These are phyloP conservation scores for Colletotrichum godetiae DNA, from an alignment of 2,329 filamentous ascomycete genomes.

Conservation along the genomic window DNA sequence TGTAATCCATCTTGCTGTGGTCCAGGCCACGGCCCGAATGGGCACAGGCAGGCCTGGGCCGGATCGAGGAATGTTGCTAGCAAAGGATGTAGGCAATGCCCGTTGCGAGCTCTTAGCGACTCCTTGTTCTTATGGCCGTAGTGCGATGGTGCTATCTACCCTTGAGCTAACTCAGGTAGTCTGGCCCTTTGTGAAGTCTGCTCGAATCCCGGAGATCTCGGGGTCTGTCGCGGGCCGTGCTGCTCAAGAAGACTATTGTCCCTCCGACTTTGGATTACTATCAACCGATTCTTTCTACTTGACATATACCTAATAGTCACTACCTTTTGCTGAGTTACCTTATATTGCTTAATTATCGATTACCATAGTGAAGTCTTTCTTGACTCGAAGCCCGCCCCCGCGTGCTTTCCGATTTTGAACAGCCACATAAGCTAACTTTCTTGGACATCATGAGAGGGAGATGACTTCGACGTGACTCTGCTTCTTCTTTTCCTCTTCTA, in stretches of 20 bases:
- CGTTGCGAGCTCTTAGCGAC: neutral
- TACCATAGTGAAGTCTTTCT: too few species aligned
- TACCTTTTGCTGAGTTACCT: too few species aligned
- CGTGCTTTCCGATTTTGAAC: too few species aligned
- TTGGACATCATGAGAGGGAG: neutral
- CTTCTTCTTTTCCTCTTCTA: neutral
- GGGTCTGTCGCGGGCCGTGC: neutral
- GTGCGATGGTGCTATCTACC: neutral
- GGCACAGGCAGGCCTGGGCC: neutral
- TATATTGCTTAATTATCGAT: too few species aligned
- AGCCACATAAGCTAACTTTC: too few species aligned
- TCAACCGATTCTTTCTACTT: too few species aligned
- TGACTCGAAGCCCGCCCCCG: too few species aligned
- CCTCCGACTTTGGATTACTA: too few species aligned
- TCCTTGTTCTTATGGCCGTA: neutral
- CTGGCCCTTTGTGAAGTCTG: neutral
- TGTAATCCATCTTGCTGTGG: neutral
- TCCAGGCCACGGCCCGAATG: conserved; percentile 2
- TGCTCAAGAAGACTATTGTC: neutral
- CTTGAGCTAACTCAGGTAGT: neutral
- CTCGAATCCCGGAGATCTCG: neutral
- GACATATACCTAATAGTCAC: too few species aligned
- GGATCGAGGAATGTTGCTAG: neutral
- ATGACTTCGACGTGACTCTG: neutral
- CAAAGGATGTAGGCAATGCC: neutral